Evolutionary conservation across 345 rosid genomes (phyloP), one percentile per base, ranked within the genome.

Genomic region (Trapa incisa): DNA sequence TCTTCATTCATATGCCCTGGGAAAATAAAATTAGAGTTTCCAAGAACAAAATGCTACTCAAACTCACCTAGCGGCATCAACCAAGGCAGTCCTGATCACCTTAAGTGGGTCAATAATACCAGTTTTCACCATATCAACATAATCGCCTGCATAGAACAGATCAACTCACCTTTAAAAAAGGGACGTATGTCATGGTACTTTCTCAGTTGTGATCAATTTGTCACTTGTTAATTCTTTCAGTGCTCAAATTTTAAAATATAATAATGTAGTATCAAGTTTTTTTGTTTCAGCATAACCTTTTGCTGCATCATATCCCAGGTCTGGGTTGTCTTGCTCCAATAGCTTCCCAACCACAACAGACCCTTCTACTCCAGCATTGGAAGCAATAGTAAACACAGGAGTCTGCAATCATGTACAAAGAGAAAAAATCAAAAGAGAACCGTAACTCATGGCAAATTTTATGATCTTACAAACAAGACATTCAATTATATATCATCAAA

Each of bases 231-330:
- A 22, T 22, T 22, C 29, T 22, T 22, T 22, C 29, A 22, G 29
- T 22, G 29, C 29, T 22, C 29, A 22, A 22, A 22, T 22, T 22
- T 22, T 22, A 22, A 22, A 22, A 22, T 22, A 22, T 22, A 22
- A 22, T 22, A 22, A 22, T 22, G 29, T 22, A 22, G 29, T 22
- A 22, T 22, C 29, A 22, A 22, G 29, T 22, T 22, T 22, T 22
- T 22, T 22, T 22, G 29, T 22, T 22, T 22, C 29, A 22, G 29
- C 56, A 47, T 50, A 1, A 94, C 99, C 99, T 83, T 87, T 91
- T 57, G 97, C 99, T 0, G 93, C 99, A 77, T 94, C 99, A 66
- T 94, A 94, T 14, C 99, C 99, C n/a, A 91, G 85, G 63, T 94
- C 97, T 14, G 81, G 68, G 58, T 86, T 79, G 60, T 94, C 96